A percentile compares a stretch with the other conserved stretches of the same genome.
Evolutionary conservation across 2,329 filamentous ascomycete species (phyloP).

Genomic region (Parastagonospora avenae): DNA sequence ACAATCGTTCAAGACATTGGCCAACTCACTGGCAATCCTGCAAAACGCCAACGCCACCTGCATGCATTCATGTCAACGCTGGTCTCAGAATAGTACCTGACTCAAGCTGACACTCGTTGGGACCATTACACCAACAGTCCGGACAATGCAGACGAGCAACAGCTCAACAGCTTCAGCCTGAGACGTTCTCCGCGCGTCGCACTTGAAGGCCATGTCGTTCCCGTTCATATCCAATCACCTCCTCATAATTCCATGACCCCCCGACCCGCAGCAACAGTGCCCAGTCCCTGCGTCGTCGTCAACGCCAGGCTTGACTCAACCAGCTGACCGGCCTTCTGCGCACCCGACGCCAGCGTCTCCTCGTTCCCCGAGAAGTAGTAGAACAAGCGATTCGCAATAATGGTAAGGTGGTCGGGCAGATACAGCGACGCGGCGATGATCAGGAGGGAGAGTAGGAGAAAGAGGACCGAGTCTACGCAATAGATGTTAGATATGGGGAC

Average conservation of each 20-base stretch:
- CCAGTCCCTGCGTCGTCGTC: conserved; percentile 4
- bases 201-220: no score
- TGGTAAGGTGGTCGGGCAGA: conserved; percentile 86
- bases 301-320: conserved; percentile 8
- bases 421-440: conserved; percentile 88
- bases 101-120: neutral
- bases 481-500: conserved; percentile 2
- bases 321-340: conserved; percentile 18
- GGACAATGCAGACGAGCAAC: neutral
- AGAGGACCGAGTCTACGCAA: conserved; percentile 78
- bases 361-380: conserved; percentile 93
- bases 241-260: conserved; percentile 29
- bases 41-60: neutral
- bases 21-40: neutral
- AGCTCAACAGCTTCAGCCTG: no score
- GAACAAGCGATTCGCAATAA: conserved; percentile 82
- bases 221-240: neutral
- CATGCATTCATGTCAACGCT: neutral
- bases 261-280: conserved; percentile 15
- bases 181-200: no score
- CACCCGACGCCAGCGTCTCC: conserved; percentile 24
- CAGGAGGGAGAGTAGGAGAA: conserved; percentile 86
- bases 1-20: neutral
- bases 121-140: neutral
- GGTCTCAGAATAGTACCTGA: neutral